phyloP scores from a whole-genome alignment of 495 filamentous ascomycete species.

The Neurospora sp. region DNA sequence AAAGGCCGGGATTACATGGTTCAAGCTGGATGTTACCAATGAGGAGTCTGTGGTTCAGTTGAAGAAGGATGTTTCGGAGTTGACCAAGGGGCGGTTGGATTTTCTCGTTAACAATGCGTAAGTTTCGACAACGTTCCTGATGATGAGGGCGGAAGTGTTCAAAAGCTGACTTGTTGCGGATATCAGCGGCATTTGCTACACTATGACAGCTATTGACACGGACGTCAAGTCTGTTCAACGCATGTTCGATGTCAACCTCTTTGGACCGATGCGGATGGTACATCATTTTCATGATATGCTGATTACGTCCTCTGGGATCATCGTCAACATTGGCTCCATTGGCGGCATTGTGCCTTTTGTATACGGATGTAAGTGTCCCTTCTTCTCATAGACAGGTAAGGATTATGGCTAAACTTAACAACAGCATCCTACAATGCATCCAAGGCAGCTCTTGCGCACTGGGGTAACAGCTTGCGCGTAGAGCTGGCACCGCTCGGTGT shows the following conservation, averaged over 20 bases:
- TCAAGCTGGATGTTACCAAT: background rate
- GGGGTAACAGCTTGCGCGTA: background rate
- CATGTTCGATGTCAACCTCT: background rate
- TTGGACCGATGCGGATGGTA: background rate
- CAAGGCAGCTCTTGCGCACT: background rate
- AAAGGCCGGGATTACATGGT: background rate
- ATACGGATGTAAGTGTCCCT: too few relatives aligned
- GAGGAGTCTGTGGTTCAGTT: background rate
- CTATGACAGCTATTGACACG: background rate
- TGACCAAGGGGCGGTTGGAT: background rate
- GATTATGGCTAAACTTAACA: too few relatives aligned
- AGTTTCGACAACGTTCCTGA: background rate
- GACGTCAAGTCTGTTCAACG: background rate
- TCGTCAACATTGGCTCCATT: background rate
- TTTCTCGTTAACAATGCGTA: background rate
- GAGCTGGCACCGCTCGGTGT: background rate
- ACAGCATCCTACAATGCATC: background rate
- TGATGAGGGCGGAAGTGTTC: too few relatives aligned
- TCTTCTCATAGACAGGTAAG: too few relatives aligned
- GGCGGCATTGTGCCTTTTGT: background rate
- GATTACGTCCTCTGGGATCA: background rate
- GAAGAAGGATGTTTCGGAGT: background rate
- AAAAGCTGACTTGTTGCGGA: background rate
- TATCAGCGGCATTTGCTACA: background rate
- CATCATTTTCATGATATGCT: background rate